Conservation (phyloP, 306 rosid genomes). For the Sechiopsis laciniata region DNA sequence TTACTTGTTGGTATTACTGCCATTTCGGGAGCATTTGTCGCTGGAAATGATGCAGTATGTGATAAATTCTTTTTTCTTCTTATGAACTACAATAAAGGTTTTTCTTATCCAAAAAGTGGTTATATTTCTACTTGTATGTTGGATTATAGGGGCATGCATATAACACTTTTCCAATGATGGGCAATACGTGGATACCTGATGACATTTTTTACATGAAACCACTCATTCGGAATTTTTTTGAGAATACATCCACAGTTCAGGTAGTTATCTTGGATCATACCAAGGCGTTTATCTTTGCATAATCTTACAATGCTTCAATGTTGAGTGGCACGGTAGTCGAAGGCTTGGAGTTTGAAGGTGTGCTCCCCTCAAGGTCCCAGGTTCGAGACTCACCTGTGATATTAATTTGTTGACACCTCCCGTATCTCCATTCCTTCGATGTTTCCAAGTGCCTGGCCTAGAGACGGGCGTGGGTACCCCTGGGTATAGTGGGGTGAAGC, state of each 20-base stretch:
- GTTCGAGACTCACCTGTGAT: too few relatives aligned
- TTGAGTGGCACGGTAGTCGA: too few relatives aligned
- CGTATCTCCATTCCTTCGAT: too few relatives aligned
- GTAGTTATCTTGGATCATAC: slow-evolving; percentile 29
- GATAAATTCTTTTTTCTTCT: slow-evolving; percentile 12
- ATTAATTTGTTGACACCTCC: too few relatives aligned
- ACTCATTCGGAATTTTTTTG: slow-evolving; percentile 74
- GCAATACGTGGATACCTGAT: slow-evolving; percentile 70
- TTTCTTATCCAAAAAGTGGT: neutral
- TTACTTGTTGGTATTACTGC: slow-evolving; percentile 80
- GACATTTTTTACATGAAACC: slow-evolving; percentile 71
- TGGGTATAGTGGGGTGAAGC: too few relatives aligned
- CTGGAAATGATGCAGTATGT: slow-evolving; percentile 90
- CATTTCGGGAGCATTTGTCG: slow-evolving; percentile 88
- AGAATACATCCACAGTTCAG: slow-evolving; percentile 79
- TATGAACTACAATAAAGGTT: slow-evolving; percentile 14
- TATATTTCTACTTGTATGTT: slow-evolving; percentile 25
- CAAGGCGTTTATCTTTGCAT: neutral
- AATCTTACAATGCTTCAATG: slow-evolving; percentile 20
- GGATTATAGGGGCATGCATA: slow-evolving; percentile 68
- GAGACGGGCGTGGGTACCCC: too few relatives aligned
- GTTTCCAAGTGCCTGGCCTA: too few relatives aligned
- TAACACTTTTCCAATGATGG: slow-evolving; percentile 91
- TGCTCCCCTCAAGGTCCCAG: too few relatives aligned
- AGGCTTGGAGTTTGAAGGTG: too few relatives aligned